Conservation (phyloP, 2,329 filamentous ascomycete species). For the Plenodomus lindquistii region DNA sequence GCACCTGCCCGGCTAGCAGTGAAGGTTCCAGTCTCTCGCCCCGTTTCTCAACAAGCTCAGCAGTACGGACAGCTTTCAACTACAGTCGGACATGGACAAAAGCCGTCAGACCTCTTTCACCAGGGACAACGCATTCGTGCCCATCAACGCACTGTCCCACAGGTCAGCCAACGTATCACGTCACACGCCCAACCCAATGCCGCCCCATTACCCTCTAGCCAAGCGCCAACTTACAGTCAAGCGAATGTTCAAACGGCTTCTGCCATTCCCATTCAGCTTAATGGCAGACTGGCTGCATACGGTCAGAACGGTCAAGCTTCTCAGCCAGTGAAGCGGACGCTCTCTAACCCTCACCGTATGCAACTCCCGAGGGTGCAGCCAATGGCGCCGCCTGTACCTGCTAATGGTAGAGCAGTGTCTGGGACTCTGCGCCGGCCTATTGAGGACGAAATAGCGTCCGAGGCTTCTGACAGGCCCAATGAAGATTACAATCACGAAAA, state of each 20-base stretch:
- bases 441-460: constrained; percentile 8
- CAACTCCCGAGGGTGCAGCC: constrained; percentile 3
- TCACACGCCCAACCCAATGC: constrained; percentile 1
- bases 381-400: constrained; percentile 1
- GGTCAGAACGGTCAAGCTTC: neutral
- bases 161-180: constrained; percentile 4
- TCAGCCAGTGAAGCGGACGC: constrained; percentile 3
- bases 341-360: neutral
- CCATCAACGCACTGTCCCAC: constrained; percentile 16
- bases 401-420: neutral
- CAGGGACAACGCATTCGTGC: constrained; percentile 22
- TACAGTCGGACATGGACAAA: neutral
- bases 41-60: constrained; percentile 5
- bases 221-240: constrained; percentile 16
- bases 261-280: neutral
- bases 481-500: constrained; percentile 53
- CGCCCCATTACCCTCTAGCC: constrained; percentile 7
- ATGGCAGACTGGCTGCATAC: neutral
- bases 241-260: constrained; percentile 1
- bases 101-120: constrained; percentile 10
- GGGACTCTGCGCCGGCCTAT: constrained; percentile 1
- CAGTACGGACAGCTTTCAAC: constrained; percentile 8
- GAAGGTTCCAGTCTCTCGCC: constrained; percentile 6
- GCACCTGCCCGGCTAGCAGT: constrained; percentile 11
- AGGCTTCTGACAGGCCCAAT: constrained; percentile 6